Evolutionary conservation across 768 basidiomycete species (phyloP).

Genomic region (Tephrocybe sp.): DNA sequence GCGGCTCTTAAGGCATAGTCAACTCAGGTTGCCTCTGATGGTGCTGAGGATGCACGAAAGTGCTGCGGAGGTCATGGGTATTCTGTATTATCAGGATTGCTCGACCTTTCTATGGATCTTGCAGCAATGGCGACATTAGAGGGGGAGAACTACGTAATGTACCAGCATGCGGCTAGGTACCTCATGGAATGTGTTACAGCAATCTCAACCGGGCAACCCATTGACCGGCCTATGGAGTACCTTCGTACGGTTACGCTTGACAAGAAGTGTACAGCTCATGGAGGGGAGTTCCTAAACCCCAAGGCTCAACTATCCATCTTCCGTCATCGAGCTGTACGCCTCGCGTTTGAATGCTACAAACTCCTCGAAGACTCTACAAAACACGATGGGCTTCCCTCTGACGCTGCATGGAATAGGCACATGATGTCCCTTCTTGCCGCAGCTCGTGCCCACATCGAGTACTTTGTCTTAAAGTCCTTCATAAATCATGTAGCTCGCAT

Average conservation of each 20-base stretch:
- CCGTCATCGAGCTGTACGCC: slow-evolving; percentile 20
- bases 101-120: slow-evolving; percentile 15
- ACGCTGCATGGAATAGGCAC: slow-evolving; percentile 12
- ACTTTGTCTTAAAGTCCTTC: slow-evolving; percentile 20
- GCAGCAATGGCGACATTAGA: slow-evolving; percentile 20
- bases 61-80: slow-evolving; percentile 25
- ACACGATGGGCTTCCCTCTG: slow-evolving; percentile 3
- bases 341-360: slow-evolving; percentile 15
- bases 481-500: slow-evolving; percentile 9
- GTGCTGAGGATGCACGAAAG: slow-evolving; percentile 23
- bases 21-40: slow-evolving; percentile 22
- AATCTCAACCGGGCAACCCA: not conserved
- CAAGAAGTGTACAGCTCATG: not conserved
- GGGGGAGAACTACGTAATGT: slow-evolving; percentile 27
- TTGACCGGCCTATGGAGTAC: slow-evolving; percentile 11
- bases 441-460: slow-evolving; percentile 24
- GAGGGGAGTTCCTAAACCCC: slow-evolving; percentile 14
- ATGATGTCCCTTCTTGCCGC: slow-evolving; percentile 22
- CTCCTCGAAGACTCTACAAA: slow-evolving; percentile 11
- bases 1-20: slow-evolving; percentile 23
- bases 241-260: not conserved
- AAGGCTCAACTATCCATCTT: slow-evolving; percentile 16
- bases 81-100: slow-evolving; percentile 21
- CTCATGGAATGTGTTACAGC: slow-evolving; percentile 18
- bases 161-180: slow-evolving; percentile 25